A percentile compares a stretch with the other conserved stretches of the same genome.
Conservation (phyloP, 805 yeast genomes). For the Kodamaea hsintzibuensis region DNA sequence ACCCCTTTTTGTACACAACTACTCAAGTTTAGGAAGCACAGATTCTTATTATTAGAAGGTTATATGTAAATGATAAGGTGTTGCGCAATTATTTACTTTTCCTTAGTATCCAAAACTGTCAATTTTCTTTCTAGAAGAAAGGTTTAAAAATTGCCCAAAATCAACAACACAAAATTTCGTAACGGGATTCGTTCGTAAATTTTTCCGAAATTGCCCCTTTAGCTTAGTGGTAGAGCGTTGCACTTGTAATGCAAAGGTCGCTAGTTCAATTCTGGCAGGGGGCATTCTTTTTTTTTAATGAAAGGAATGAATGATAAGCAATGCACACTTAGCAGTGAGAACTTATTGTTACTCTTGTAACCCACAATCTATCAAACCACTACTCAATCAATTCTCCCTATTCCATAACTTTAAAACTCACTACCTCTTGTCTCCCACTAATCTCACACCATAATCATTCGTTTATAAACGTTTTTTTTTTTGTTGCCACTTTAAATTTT, state of each 20-base stretch:
- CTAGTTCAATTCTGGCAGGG: conserved; percentile 39
- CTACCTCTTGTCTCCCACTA: not conserved
- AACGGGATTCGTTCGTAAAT: not conserved
- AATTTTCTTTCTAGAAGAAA: no score
- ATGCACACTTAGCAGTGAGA: no score
- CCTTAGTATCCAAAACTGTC: no score
- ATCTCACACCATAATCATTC: not conserved
- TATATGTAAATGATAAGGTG: no score
- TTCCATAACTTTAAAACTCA: no score
- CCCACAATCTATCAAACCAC: no score
- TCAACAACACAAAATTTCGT: not conserved
- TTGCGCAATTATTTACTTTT: no score
- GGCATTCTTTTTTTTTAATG: conserved; percentile 21
- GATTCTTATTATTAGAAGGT: not conserved
- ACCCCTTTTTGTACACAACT: no score
- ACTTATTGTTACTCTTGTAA: no score
- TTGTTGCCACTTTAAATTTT: not conserved
- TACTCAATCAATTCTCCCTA: no score
- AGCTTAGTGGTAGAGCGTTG: conserved; percentile 99
- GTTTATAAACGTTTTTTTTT: not conserved
- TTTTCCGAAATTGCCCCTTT: conserved; percentile 61
- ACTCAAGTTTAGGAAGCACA: not conserved
- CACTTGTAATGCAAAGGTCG: conserved; percentile 90
- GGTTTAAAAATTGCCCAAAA: not conserved
- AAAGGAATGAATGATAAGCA: no score